These are phyloP conservation scores for Crithidia mellificae DNA, from an alignment of 208 protist species.

Conservation along the genomic window DNA sequence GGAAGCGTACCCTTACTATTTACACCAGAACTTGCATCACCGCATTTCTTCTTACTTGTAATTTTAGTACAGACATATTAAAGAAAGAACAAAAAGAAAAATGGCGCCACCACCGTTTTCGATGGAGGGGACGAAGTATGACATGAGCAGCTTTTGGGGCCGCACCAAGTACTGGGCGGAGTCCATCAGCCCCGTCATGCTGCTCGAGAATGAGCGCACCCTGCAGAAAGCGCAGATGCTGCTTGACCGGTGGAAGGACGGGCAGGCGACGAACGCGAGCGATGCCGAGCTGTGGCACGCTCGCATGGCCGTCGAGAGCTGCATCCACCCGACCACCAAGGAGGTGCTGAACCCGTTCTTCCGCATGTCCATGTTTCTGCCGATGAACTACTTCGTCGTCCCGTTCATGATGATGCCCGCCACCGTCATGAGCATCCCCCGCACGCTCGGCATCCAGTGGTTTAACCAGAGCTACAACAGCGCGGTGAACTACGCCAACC, in stretches of 20 bases:
- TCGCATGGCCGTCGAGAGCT: constrained; percentile 81
- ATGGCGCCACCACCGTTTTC: constrained; percentile 52
- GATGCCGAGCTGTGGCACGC: constrained; percentile 87
- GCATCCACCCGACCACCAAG: constrained; percentile 90
- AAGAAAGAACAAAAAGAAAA: neutral
- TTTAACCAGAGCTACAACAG: constrained; percentile 95
- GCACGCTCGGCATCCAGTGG: constrained; percentile 90
- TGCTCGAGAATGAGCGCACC: constrained; percentile 61
- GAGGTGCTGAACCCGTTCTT: constrained; percentile 89
- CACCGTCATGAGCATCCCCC: constrained; percentile 63
- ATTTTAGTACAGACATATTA: neutral
- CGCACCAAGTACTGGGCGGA: constrained; percentile 87
- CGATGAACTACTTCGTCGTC: constrained; percentile 91
- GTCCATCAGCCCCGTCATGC: constrained; percentile 77
- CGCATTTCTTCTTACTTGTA: neutral
- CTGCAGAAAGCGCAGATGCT: constrained; percentile 51
- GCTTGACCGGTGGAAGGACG: constrained; percentile 54
- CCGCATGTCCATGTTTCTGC: constrained; percentile 92
- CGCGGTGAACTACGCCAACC: constrained; percentile 94
- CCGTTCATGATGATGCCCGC: constrained; percentile 88
- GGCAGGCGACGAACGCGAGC: constrained; percentile 26
- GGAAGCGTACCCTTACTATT: too few species aligned
- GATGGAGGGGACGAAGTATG: constrained; percentile 65
- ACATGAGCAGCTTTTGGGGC: constrained; percentile 79
- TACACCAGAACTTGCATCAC: neutral